A percentile compares a stretch with the other conserved stretches of the same genome.
Conservation (phyloP, 345 rosid genomes). For the Ricinus communis region DNA sequence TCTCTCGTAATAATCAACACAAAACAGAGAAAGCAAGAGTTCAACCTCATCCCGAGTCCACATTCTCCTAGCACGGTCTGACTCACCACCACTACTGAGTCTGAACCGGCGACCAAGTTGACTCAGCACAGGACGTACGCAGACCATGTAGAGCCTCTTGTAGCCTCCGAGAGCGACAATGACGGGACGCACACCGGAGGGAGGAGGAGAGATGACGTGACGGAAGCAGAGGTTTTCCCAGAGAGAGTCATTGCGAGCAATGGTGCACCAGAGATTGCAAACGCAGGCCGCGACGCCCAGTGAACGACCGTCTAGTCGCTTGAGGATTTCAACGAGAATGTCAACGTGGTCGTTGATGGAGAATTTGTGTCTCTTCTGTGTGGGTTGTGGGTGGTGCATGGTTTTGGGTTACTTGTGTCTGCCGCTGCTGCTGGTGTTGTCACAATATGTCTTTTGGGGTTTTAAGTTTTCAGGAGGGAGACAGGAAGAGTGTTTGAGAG, state of each 20-base stretch:
- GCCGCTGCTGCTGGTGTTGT: background rate
- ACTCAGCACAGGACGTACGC: slow-evolving; percentile 62
- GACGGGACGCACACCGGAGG: slow-evolving; percentile 59
- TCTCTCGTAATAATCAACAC: slow-evolving; percentile 79
- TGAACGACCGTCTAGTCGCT: slow-evolving; percentile 79
- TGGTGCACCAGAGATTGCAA: slow-evolving; percentile 82
- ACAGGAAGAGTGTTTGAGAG: background rate
- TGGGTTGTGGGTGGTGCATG: background rate
- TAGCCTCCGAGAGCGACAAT: slow-evolving; percentile 91
- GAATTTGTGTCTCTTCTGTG: slow-evolving; percentile 40
- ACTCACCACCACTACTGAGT: slow-evolving; percentile 7
- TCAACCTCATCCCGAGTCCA: slow-evolving; percentile 70
- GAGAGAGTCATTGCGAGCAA: slow-evolving; percentile 63
- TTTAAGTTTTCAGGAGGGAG: background rate
- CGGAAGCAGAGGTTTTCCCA: slow-evolving; percentile 96
- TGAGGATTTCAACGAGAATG: slow-evolving; percentile 70
- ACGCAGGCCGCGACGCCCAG: slow-evolving; percentile 83
- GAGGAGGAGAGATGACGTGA: slow-evolving; percentile 59
- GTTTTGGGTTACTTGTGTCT: background rate
- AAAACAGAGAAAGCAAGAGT: slow-evolving; percentile 83
- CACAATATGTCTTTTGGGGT: no score
- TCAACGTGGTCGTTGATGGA: slow-evolving; percentile 80
- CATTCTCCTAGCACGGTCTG: slow-evolving; percentile 24
- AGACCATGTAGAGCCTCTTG: slow-evolving; percentile 78
- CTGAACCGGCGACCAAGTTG: slow-evolving; percentile 28